Evolutionary conservation across 257 asterid genomes (phyloP), one percentile per base, ranked within the genome.

Genomic region (Jacaranda mimosifolia): DNA sequence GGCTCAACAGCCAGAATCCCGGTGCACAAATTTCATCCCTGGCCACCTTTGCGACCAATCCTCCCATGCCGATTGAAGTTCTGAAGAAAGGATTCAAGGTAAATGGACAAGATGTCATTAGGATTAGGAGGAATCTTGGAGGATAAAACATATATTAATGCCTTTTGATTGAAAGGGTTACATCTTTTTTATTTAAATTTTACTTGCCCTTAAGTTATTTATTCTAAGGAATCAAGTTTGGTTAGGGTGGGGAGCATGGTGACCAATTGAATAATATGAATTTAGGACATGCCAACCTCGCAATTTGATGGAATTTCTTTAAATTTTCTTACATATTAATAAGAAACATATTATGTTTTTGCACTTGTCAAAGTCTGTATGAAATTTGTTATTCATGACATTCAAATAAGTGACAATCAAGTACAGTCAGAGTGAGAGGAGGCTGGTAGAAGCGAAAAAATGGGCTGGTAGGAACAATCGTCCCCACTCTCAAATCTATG

Each of bases 1-100:
- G 90, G 5, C 57, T 87, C 21, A 87, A 78, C 18, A 89, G 94
- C 77, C 94, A 87, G n/a, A 84, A 87, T 39, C 86, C 88, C 0
- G 90, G 88, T 5, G 45, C 77, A 4, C 89, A 84, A 79, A 68
- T 83, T 52, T 67, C 87, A 0, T 83, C 89, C 0, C 9, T 45
- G 1, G 79, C 82, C 11, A 49, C 87, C 2, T 74, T 86, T 11
- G 19, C 52, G 0, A 52, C 83, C 0, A 49, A 21, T 2, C 83
- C 80, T 3, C 18, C 51, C 0, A n/a, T 85, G 11, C 69, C 82
- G 5, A 78, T 79, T 6, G 82, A 82, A 77, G 79, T 89, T 40
- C 68, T 73, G 60, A 74, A 82, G 75, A 85, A 78, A 59, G 77
- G 70, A 21, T 76, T 73, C 51, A 80, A 74, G 70, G 60, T 79